Base-by-base conservation (phyloP, 352 stramenopile genomes). In the Phytophthora rubi region DNA sequence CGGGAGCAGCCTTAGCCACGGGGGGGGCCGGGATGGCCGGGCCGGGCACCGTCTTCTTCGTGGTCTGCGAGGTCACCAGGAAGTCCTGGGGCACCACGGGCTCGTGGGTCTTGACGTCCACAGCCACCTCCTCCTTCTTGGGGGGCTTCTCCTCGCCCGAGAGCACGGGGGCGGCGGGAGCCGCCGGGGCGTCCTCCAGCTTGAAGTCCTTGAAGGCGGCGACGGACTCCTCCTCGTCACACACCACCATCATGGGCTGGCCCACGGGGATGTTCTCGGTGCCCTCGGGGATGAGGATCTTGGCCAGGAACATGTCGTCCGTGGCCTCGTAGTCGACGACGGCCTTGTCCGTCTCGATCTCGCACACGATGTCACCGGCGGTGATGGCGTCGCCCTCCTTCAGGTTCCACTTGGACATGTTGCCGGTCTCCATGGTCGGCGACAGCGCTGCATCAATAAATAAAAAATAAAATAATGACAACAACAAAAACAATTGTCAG, bases 311-410 rank as follows among this genome's bases (percentile, higher is more conserved):
- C 76, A 93, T 92, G 61, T 99, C 98, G 77, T 99, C 97, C 76
- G 99, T 97, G 9, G 95, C 92, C 80, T 99, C 98, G 76, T 98
- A 99, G 80, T 99, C 97, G 52, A 99, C 97, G n/a, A 97, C 97
- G 12, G 98, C 98, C 87, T 99, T 99, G 86, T 99, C 98, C 2
- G 98, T 99, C 81, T 99, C 97, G 62, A 99, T 98, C 68, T 98
- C 88, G 77, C 94, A 98, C 61, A 99, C 91, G 35, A 98, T 93
- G 76, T 98, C 95, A 28, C 97, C 97, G 0, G 97, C 91, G 23
- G 68, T 79, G 77, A 99, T 98, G 30, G 80, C 81, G 42, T 98
- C 91, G 32, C 97, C 97, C 65, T 98, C 93, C 77, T 97, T 96
- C 60, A 88, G 62, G 72, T 94, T 95, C 97, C 97, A 99, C 78